phyloP scores from a whole-genome alignment of 768 basidiomycete genomes.

The Chlorophyllum brunneum region DNA sequence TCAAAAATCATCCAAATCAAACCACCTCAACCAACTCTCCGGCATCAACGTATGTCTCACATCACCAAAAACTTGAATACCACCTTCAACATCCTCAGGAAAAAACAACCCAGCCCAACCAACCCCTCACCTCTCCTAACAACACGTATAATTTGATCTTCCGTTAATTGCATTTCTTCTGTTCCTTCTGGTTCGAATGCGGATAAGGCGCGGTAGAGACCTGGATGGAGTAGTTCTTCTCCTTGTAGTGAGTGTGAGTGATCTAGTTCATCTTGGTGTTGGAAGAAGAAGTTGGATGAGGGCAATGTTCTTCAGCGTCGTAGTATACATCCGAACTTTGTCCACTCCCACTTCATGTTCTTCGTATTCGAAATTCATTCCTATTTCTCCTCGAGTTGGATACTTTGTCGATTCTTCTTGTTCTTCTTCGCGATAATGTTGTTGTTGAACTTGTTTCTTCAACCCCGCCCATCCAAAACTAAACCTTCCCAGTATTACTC shows the following conservation, averaged over 20 bases:
- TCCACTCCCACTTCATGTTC: conserved; percentile 4
- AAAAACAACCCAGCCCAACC: conserved; percentile 76
- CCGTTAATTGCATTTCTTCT: conserved; percentile 77
- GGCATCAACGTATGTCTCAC: conserved; percentile 67
- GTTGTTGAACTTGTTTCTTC: conserved; percentile 7
- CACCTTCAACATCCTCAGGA: conserved; percentile 35
- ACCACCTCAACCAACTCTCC: conserved; percentile 60
- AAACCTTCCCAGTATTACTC: conserved; percentile 17
- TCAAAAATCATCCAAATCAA: conserved; percentile 4
- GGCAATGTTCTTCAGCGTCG: conserved; percentile 23
- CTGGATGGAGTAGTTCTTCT: conserved; percentile 53
- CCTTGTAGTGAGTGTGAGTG: conserved; percentile 15
- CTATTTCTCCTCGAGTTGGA: conserved; percentile 40
- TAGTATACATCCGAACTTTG: conserved; percentile 21
- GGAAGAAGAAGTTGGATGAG: too few relatives aligned
- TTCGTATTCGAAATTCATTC: conserved; percentile 25
- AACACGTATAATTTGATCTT: conserved; percentile 73
- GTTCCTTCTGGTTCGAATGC: conserved; percentile 77
- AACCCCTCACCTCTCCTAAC: conserved; percentile 74
- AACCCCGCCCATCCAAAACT: conserved; percentile 16
- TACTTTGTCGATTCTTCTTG: conserved; percentile 27
- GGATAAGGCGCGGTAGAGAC: conserved; percentile 74
- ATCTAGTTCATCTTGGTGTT: background rate
- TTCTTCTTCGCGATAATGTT: conserved; percentile 11
- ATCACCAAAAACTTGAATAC: conserved; percentile 41